Conservation (phyloP, 2,329 filamentous ascomycete genomes). For the Penicillium sp. region DNA sequence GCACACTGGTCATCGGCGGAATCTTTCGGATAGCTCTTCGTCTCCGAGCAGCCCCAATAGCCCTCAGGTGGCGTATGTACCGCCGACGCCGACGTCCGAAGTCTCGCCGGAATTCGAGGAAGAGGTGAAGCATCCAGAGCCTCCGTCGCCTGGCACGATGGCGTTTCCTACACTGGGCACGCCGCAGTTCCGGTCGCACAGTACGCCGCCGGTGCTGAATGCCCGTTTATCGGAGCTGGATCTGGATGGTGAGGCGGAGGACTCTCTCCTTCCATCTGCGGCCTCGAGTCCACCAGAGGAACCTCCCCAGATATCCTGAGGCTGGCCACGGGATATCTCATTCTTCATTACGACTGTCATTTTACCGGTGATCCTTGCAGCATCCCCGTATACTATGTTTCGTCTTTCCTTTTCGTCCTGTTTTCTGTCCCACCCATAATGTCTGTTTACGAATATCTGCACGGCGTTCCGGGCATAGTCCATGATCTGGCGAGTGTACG, state of each 20-base stretch:
- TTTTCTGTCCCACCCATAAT: not conserved
- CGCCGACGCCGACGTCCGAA: constrained; percentile 43
- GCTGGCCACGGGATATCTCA: not conserved
- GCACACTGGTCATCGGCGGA: constrained; percentile 29
- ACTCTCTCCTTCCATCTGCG: constrained; percentile 8
- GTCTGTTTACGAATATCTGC: constrained; percentile 4
- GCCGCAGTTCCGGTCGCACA: constrained; percentile 32
- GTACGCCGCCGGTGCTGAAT: constrained; percentile 34
- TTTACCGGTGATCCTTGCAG: not conserved
- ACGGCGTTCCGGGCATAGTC: constrained; percentile 10
- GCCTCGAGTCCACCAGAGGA: not conserved
- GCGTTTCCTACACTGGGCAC: constrained; percentile 26
- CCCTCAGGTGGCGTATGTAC: constrained; percentile 39
- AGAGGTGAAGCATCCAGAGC: constrained; percentile 18
- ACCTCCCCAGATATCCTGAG: constrained; percentile 1
- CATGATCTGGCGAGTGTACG: constrained; percentile 5
- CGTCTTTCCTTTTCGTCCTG: not conserved
- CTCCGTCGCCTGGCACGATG: constrained; percentile 19
- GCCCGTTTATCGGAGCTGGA: constrained; percentile 14
- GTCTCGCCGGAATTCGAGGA: constrained; percentile 23
- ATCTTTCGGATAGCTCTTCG: constrained; percentile 38
- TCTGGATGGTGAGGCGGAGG: constrained; percentile 7
- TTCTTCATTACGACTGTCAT: not conserved
- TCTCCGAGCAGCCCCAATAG: constrained; percentile 33
- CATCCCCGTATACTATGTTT: not conserved